Evolutionary conservation across 192 early-diverging fungal genomes (phyloP), one percentile per base, ranked within the genome.

Genomic region (Coemansia sp.): DNA sequence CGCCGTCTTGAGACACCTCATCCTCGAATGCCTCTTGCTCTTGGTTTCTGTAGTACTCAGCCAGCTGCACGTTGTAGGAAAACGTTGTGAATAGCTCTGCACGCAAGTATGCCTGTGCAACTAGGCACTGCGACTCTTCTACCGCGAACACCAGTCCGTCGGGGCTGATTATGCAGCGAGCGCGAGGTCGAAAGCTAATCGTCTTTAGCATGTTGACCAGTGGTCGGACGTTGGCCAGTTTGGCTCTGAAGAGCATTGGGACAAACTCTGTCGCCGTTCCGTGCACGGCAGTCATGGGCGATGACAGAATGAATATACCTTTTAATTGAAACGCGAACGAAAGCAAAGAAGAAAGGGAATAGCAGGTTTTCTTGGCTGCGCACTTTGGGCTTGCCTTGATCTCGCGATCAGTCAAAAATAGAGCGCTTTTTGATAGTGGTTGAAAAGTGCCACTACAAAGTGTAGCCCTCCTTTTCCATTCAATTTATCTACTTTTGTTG

Each of bases 151-250:
- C 74, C 14, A 82, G 21, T 12, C 79, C 79, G 14, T 59, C 62
- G 2, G 61, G 26, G 37, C 64, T 82, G 25, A 82, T 82, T 21
- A 75, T 64, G 57, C 79, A 82, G 1, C 52, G 42, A n/a, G 68
- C 62, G 13, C 79, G 69, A 26, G 65, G 68, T 26, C 64, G 52
- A 50, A 82, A 82, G 38, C 68, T 41, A 43, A 86, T 73, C 41
- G 84, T 80, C 35, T 71, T 68, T 33, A 85, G 77, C 76, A 85
- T 75, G 50, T 84, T 79, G 20, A 83, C 84, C n/a, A 87, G 61
- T 0, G 84, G 75, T 7, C 78, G 73, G 28, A 84, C 74, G 65
- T 84, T 84, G 47, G 70, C 72, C 7, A 79, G 52, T 14, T 67
- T 63, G n/a, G 77, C 82, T n/a, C 50, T 72, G 14, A 82, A 76